These are phyloP conservation scores for Liquidambar formosana DNA, from an alignment of 164 flowering plant genomes.

Conservation along the genomic window DNA sequence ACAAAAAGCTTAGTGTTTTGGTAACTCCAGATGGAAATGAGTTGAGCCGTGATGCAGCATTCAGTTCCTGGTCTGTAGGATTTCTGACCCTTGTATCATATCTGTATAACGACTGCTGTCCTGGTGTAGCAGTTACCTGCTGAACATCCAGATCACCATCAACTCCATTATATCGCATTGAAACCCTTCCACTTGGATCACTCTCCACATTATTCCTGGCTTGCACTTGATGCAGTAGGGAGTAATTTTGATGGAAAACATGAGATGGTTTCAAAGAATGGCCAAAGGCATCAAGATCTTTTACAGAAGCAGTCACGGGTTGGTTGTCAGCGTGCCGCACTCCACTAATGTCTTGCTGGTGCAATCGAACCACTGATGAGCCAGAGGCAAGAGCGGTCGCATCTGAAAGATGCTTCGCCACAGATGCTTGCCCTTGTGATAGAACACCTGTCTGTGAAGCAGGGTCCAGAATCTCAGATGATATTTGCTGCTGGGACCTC, in stretches of 20 bases:
- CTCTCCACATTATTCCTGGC: conserved; percentile 1
- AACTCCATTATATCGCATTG: not conserved
- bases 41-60: not conserved
- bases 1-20: conserved; percentile 7
- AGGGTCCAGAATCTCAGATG: conserved; percentile 19
- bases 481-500: conserved; percentile 13
- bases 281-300: conserved; percentile 8
- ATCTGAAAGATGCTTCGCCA: conserved; percentile 15
- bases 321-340: conserved; percentile 16
- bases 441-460: conserved; percentile 16
- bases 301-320: not conserved
- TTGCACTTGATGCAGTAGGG: conserved; percentile 11
- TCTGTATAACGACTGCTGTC: not conserved
- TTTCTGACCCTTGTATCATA: not conserved
- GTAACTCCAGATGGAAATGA: conserved; percentile 9
- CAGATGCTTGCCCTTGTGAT: conserved; percentile 18
- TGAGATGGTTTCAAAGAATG: conserved; percentile 9
- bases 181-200: not conserved
- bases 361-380: conserved; percentile 11
- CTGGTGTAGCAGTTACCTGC: not conserved
- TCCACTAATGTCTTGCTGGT: conserved; percentile 12
- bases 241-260: conserved; percentile 6
- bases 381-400: conserved; percentile 24
- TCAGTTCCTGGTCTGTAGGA: conserved; percentile 6
- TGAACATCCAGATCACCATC: not conserved